Evolutionary conservation across 768 basidiomycete species (phyloP), one percentile per base, ranked within the genome.

Genomic region (Daedaleopsis nitida): DNA sequence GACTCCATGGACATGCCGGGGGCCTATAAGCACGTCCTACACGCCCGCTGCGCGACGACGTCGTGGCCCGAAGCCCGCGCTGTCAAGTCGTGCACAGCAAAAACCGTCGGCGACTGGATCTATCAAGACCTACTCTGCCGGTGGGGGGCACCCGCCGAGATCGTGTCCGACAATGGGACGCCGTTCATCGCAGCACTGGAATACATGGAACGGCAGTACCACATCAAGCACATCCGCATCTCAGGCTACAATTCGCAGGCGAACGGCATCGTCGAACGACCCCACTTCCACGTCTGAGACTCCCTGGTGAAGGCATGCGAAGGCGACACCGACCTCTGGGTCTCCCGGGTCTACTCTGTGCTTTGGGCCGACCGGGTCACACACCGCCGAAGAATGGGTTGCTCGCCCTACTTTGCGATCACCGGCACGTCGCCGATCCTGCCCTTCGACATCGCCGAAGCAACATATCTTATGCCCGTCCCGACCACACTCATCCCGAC

Each of bases 151-250:
- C 21, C 79, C 0, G 19, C 14, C 1, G 67, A 76, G 19, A 76
- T 82, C 16, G 72, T 81, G 1, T 78, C 75, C 0, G 80, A 83
- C 60, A 83, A 83, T 61, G 70, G 76, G 0, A 57, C 72, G 0
- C 69, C 70, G 0, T 72, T 76, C 42, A 52, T 75, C 1, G 59
- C 64, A 0, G 67, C 69, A 17, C 54, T 74, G 2, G 44, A 67
- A 1, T 65, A 64, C 51, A 66, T 78, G 1, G 17, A 53, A 0
- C 21, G 69, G 17, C 68, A 65, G 27, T 77, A 77, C 50, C 55
- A 60, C 8, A 78, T 82, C 23, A 51, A 62, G 0, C 77, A 80
- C 34, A 80, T 82, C 16, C 38, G 43, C 48, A 51, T 60, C 19
- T 51, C 49, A 0, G 54, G 16, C 51, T 63, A 16, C 66, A 64